phyloP scores from a whole-genome alignment of 768 basidiomycete genomes.

The Trametes cinnabarina region DNA sequence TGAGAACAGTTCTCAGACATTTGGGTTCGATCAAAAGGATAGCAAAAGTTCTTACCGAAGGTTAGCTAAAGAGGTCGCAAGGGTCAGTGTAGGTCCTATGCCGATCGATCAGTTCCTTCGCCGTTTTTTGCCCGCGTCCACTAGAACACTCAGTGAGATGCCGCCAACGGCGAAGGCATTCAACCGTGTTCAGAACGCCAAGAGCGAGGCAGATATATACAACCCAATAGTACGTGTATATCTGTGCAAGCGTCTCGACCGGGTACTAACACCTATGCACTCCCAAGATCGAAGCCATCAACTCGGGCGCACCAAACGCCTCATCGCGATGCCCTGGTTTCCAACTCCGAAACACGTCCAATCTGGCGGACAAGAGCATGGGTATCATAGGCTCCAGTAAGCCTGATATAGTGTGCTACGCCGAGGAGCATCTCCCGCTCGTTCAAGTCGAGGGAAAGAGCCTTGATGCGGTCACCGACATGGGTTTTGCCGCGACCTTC shows the following conservation, averaged over 20 bases:
- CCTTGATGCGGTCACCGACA: not conserved
- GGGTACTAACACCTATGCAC: too few species aligned
- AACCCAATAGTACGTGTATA: not conserved
- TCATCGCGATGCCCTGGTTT: not conserved
- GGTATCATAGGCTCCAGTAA: not conserved
- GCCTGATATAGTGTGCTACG: conserved; percentile 3
- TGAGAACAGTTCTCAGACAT: not conserved
- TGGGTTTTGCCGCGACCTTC: conserved; percentile 2
- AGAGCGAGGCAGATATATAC: not conserved
- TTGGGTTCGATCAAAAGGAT: not conserved
- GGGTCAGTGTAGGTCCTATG: conserved; percentile 1
- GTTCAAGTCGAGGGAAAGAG: not conserved
- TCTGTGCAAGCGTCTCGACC: not conserved
- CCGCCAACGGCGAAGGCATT: not conserved
- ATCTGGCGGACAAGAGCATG: not conserved
- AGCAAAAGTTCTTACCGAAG: not conserved
- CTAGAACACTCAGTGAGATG: not conserved
- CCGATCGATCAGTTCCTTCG: not conserved
- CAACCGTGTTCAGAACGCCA: not conserved
- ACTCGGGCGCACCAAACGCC: too few species aligned
- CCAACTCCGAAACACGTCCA: not conserved
- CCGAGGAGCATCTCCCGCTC: not conserved
- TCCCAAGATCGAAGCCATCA: too few species aligned
- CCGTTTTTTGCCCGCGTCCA: not conserved
- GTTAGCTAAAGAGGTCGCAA: not conserved